These are phyloP conservation scores for Flaveria floridana DNA, from an alignment of 140 eudicot species.

Conservation along the genomic window DNA sequence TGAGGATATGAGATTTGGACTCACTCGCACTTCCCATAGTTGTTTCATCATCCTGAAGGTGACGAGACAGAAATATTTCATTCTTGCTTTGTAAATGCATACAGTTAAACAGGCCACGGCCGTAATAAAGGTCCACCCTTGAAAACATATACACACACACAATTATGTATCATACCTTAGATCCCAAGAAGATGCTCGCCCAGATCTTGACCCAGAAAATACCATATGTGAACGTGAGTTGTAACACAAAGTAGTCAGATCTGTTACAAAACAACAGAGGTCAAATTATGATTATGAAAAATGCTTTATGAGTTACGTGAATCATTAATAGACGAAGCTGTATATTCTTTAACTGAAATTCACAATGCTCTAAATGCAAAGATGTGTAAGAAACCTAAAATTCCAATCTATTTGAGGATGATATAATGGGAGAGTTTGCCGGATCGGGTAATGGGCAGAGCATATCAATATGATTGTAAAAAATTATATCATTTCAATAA, in stretches of 20 bases:
- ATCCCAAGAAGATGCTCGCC: slow-evolving; percentile 81
- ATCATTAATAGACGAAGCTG: slow-evolving; percentile 7
- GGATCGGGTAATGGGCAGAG: background rate
- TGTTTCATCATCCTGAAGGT: slow-evolving; percentile 53
- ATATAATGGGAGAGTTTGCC: background rate
- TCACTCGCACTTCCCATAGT: slow-evolving; percentile 65
- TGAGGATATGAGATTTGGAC: slow-evolving; percentile 65
- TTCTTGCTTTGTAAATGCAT: slow-evolving; percentile 8
- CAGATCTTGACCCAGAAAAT: slow-evolving; percentile 72
- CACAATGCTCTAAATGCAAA: background rate
- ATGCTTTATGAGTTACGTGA: slow-evolving; percentile 21
- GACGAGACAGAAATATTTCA: background rate
- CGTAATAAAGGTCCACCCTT: too few relatives aligned
- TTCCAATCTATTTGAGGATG: too few relatives aligned
- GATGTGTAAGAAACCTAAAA: too few relatives aligned
- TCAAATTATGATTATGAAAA: background rate
- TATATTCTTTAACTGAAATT: background rate
- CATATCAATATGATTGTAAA: background rate
- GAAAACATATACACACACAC: background rate
- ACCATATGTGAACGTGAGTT: slow-evolving; percentile 60
- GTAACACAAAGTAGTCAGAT: slow-evolving; percentile 63
- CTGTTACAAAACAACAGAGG: slow-evolving; percentile 35
- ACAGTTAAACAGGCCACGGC: background rate
- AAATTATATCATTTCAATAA: background rate
- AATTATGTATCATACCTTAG: slow-evolving; percentile 53